phyloP scores from a whole-genome alignment of 2,329 filamentous ascomycete genomes.

The Passalora sequoiae region DNA sequence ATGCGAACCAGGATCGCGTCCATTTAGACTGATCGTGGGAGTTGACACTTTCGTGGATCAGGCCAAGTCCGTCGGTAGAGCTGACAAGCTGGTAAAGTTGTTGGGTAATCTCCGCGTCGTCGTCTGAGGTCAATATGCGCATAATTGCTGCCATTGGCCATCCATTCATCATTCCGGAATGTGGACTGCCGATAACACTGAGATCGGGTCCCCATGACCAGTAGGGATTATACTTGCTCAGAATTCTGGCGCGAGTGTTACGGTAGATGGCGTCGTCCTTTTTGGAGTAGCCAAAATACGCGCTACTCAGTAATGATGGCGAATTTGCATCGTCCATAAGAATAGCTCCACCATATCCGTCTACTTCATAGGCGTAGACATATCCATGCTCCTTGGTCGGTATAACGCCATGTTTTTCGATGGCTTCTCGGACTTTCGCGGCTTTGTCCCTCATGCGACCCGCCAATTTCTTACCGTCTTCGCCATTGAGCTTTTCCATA shows the following conservation, averaged over 20 bases:
- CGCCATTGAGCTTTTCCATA: slow-evolving; percentile 47
- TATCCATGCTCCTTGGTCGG: slow-evolving; percentile 35
- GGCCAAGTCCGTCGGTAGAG: slow-evolving; percentile 45
- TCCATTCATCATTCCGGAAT: slow-evolving; percentile 42
- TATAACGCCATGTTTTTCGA: slow-evolving; percentile 43
- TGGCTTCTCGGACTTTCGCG: slow-evolving; percentile 37
- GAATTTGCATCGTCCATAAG: slow-evolving; percentile 71
- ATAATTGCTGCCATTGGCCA: slow-evolving; percentile 52
- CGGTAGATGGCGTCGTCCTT: slow-evolving; percentile 40
- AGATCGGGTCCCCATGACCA: slow-evolving; percentile 48
- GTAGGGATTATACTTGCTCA: slow-evolving; percentile 46
- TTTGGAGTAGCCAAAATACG: slow-evolving; percentile 56
- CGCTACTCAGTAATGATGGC: slow-evolving; percentile 60
- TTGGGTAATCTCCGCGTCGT: slow-evolving; percentile 44
- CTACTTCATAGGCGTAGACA: slow-evolving; percentile 47
- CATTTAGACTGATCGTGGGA: slow-evolving; percentile 42
- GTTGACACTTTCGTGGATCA: slow-evolving; percentile 51
- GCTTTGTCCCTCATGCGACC: slow-evolving; percentile 55
- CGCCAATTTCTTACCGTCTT: slow-evolving; percentile 48
- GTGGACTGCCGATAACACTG: slow-evolving; percentile 46
- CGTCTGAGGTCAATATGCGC: slow-evolving; percentile 45
- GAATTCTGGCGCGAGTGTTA: slow-evolving; percentile 43
- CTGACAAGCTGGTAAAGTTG: slow-evolving; percentile 43
- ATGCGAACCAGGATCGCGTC: slow-evolving; percentile 49
- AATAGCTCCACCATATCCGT: slow-evolving; percentile 40